These are phyloP conservation scores for Cryptosporidium viatorum DNA, from an alignment of 169 alveolate genomes.

Conservation along the genomic window DNA sequence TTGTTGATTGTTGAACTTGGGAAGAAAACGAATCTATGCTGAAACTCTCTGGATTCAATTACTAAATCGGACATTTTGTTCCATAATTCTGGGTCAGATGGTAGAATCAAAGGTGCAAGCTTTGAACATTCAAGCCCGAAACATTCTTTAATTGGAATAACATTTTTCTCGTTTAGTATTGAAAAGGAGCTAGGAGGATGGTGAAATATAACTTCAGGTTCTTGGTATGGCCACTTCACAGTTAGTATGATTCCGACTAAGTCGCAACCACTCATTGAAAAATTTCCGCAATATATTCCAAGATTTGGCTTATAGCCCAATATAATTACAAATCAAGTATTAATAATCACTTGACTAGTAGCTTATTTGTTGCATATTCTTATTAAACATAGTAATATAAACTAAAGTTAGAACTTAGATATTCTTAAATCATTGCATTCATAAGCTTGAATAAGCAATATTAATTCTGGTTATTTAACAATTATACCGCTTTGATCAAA, in stretches of 20 bases:
- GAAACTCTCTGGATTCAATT: conserved; percentile 35
- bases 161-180: background rate
- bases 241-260: conserved; percentile 52
- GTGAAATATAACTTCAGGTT: conserved; percentile 55
- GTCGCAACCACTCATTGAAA: conserved; percentile 9
- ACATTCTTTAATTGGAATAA: conserved; percentile 17
- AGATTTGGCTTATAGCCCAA: background rate
- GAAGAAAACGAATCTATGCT: conserved; percentile 38
- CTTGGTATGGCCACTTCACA: conserved; percentile 73
- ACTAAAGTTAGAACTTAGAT: background rate
- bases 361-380: background rate
- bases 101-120: conserved; percentile 60
- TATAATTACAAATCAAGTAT: background rate
- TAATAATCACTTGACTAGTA: background rate
- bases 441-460: too few species aligned
- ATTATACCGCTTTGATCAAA: background rate
- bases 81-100: conserved; percentile 54
- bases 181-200: conserved; percentile 1
- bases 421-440: background rate
- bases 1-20: conserved; percentile 1
- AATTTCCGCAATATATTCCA: background rate
- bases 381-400: background rate
- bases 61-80: conserved; percentile 62
- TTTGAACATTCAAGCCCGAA: conserved; percentile 60
- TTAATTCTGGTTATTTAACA: too few species aligned